Percentiles rank a stretch among this genome's conserved stretches.
Conservation (phyloP, 768 basidiomycete species). For the Termitomyces bulborhizus region DNA sequence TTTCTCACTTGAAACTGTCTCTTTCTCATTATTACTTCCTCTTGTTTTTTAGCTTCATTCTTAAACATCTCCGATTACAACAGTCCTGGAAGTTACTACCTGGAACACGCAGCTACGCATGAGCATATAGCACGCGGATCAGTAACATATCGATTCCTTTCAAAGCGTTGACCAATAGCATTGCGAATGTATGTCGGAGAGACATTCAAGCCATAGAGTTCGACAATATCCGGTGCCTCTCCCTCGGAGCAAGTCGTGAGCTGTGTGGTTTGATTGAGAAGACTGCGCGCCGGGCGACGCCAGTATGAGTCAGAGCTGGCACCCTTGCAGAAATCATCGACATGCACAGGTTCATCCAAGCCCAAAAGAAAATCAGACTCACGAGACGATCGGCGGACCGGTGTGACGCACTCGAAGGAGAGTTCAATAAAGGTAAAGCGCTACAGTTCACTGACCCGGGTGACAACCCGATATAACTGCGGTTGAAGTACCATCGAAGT, state of each 20-base stretch:
- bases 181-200: conserved; percentile 75
- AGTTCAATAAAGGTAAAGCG: background rate
- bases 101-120: no score
- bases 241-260: conserved; percentile 5
- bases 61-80: no score
- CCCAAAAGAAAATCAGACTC: background rate
- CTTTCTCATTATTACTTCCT: no score
- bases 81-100: no score
- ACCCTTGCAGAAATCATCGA: background rate
- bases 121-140: conserved; percentile 62
- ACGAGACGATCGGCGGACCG: background rate
- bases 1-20: no score
- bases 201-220: conserved; percentile 75
- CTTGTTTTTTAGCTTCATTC: no score
- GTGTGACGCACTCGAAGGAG: background rate
- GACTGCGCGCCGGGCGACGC: conserved; percentile 76
- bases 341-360: background rate
- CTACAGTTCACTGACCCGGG: background rate
- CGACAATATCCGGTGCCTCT: conserved; percentile 88
- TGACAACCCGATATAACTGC: background rate
- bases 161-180: conserved; percentile 81
- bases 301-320: conserved; percentile 36
- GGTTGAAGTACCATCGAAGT: background rate
- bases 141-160: conserved; percentile 75
- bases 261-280: background rate